Conservation (phyloP, 2,329 filamentous ascomycete species). For the Leptographium wingfieldii region DNA sequence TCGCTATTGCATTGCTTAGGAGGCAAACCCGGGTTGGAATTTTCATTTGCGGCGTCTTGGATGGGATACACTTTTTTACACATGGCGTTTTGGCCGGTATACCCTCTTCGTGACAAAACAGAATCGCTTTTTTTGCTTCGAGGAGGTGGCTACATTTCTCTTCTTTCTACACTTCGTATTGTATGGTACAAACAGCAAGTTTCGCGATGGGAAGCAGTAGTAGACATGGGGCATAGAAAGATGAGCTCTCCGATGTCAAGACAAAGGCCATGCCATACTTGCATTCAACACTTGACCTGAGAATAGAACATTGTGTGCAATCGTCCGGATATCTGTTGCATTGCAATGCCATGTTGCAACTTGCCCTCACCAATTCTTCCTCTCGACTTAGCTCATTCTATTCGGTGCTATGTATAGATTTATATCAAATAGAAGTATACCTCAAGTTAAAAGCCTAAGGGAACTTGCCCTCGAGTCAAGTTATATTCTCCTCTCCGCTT, state of each 20-base stretch:
- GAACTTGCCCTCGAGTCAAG: no score
- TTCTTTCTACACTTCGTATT: neutral
- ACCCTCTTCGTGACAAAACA: neutral
- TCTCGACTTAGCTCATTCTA: neutral
- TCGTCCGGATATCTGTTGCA: no score
- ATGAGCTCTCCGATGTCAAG: neutral
- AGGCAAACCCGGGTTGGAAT: neutral
- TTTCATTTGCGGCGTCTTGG: neutral
- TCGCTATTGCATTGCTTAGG: neutral
- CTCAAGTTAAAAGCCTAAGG: neutral
- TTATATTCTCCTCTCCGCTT: neutral
- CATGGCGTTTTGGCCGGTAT: neutral
- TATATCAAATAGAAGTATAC: neutral
- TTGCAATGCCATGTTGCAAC: no score
- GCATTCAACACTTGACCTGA: no score
- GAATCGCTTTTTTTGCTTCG: neutral
- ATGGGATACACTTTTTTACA: neutral
- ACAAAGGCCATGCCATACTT: neutral
- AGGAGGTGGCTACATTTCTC: neutral
- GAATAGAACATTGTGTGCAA: no score
- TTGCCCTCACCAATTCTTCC: neutral
- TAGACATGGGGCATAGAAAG: neutral
- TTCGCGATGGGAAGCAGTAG: neutral
- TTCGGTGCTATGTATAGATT: neutral
- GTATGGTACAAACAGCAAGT: neutral